Evolutionary conservation across 2,329 filamentous ascomycete genomes (phyloP).

Genomic region (Alternaria sp.): DNA sequence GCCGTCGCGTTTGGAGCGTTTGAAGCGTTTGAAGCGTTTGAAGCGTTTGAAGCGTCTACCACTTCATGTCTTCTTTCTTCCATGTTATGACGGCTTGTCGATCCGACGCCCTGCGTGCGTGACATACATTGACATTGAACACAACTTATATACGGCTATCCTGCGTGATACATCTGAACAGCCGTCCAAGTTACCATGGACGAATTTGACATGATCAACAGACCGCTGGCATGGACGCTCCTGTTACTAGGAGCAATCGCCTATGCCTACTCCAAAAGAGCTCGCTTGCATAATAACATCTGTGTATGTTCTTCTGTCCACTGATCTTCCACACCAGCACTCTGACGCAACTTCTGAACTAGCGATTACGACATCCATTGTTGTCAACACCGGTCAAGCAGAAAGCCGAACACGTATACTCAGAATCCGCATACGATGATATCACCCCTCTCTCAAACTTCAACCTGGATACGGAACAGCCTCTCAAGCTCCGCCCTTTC

Average conservation of each 20-base stretch:
- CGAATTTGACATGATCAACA: background rate
- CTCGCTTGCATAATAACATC: background rate
- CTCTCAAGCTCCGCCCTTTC: slow-evolving; percentile 64
- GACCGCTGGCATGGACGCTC: background rate
- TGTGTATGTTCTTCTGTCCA: background rate
- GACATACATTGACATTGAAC: background rate
- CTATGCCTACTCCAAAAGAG: background rate
- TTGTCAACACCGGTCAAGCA: background rate
- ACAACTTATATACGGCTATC: background rate
- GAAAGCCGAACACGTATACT: slow-evolving; percentile 5
- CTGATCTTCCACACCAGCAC: background rate
- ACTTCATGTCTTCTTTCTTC: background rate
- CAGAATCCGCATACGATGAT: slow-evolving; percentile 47
- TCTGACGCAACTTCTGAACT: background rate
- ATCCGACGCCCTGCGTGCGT: background rate
- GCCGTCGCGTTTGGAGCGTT: background rate
- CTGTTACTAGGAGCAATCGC: background rate
- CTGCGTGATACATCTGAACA: background rate
- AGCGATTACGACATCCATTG: background rate
- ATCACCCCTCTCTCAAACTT: slow-evolving; percentile 61
- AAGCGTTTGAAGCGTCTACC: background rate
- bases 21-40: background rate
- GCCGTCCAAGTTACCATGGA: background rate
- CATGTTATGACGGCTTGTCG: background rate
- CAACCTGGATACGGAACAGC: slow-evolving; percentile 60